A percentile compares a stretch with the other conserved stretches of the same genome.
phyloP scores from a whole-genome alignment of 352 stramenopile species.

The Pythium scleroteichum region DNA sequence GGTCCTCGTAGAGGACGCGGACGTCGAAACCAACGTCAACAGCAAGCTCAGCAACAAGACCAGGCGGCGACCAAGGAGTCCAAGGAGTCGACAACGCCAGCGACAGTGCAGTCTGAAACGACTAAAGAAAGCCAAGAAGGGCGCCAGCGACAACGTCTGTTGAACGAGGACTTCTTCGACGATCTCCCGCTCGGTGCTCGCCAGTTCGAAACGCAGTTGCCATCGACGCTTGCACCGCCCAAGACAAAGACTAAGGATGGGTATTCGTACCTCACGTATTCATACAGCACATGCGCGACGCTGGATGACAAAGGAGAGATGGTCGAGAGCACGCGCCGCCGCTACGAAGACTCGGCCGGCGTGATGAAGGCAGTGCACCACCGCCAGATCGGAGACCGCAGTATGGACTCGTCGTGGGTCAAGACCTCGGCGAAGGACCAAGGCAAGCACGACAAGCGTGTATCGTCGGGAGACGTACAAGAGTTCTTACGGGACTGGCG shows the following conservation, averaged over 20 bases:
- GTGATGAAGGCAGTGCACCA: slow-evolving; percentile 65
- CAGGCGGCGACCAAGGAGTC: not conserved
- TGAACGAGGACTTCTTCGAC: slow-evolving; percentile 51
- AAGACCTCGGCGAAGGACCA: slow-evolving; percentile 41
- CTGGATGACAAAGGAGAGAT: slow-evolving; percentile 44
- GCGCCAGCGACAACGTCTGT: slow-evolving; percentile 12
- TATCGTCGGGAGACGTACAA: slow-evolving; percentile 40
- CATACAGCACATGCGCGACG: slow-evolving; percentile 63
- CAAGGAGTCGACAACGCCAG: not conserved
- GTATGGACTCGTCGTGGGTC: slow-evolving; percentile 57
- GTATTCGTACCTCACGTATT: slow-evolving; percentile 59
- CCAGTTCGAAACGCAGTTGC: slow-evolving; percentile 49
- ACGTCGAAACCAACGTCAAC: slow-evolving; percentile 2
- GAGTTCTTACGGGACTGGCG: slow-evolving; percentile 56
- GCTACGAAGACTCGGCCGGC: slow-evolving; percentile 64
- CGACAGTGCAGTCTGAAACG: not conserved
- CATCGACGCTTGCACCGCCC: slow-evolving; percentile 32
- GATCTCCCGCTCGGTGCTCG: slow-evolving; percentile 48
- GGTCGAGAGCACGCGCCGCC: slow-evolving; percentile 60
- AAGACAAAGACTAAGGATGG: slow-evolving; percentile 42
- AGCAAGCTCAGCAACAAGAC: slow-evolving; percentile 1
- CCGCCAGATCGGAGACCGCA: slow-evolving; percentile 42
- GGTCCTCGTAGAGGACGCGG: slow-evolving; percentile 2
- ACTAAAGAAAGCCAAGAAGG: not conserved
- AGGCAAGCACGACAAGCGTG: slow-evolving; percentile 37